These are phyloP conservation scores for Malassezia obtusa DNA, from an alignment of 1,284 basidiomycete genomes.

Conservation along the genomic window DNA sequence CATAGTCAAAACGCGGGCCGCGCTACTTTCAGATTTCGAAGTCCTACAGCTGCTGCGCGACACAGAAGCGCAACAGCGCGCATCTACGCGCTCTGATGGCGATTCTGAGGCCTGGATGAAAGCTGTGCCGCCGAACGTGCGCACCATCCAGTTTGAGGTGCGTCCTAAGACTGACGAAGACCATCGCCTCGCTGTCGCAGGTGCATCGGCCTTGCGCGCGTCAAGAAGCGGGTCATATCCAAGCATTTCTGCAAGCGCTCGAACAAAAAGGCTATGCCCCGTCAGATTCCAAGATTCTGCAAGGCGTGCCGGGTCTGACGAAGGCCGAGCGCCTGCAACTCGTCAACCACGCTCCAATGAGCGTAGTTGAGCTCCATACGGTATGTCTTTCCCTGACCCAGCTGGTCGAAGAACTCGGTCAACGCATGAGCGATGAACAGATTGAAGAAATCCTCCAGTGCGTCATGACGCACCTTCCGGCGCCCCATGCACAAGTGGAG, in stretches of 20 bases:
- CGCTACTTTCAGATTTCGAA: conserved; percentile 74
- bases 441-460: conserved; percentile 12
- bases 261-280: conserved; percentile 21
- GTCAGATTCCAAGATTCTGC: conserved; percentile 23
- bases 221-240: conserved; percentile 62
- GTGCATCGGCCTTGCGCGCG: conserved; percentile 60
- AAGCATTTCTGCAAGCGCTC: conserved; percentile 60
- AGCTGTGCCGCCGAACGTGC: conserved; percentile 58
- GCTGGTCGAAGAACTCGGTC: conserved; percentile 59
- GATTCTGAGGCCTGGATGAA: conserved; percentile 21
- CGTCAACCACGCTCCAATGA: conserved; percentile 72
- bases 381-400: conserved; percentile 63
- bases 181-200: conserved; percentile 69
- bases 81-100: conserved; percentile 51
- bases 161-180: conserved; percentile 52
- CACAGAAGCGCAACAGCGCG: conserved; percentile 63
- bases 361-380: conserved; percentile 76
- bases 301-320: conserved; percentile 58
- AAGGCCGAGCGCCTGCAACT: conserved; percentile 85
- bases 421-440: conserved; percentile 16
- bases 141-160: conserved; percentile 81
- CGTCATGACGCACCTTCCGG: conserved; percentile 7
- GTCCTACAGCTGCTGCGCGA: conserved; percentile 68
- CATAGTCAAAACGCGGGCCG: conserved; percentile 67
- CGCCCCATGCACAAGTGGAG: background rate